These are phyloP conservation scores for Globisporangium nodosum DNA, from an alignment of 352 stramenopile genomes.

Conservation along the genomic window DNA sequence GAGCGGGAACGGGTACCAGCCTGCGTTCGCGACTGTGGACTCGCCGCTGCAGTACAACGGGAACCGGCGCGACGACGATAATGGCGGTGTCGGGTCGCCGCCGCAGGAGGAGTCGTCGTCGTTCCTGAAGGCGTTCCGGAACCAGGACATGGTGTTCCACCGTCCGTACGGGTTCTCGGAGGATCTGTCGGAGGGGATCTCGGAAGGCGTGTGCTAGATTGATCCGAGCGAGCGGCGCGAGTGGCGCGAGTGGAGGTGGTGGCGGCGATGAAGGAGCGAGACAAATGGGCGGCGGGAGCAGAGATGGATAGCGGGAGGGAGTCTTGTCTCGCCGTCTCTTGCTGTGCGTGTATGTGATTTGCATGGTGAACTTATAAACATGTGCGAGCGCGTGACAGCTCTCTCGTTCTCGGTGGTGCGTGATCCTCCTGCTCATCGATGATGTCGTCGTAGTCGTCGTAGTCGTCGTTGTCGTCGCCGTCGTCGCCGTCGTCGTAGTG, in stretches of 20 bases:
- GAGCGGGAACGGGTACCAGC: slow-evolving; percentile 28
- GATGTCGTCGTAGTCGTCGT: too few relatives aligned
- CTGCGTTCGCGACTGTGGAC: slow-evolving; percentile 36
- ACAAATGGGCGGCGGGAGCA: background rate
- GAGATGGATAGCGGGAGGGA: background rate
- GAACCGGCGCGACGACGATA: slow-evolving; percentile 13
- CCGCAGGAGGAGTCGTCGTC: slow-evolving; percentile 29
- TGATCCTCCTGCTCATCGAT: too few relatives aligned
- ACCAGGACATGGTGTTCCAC: slow-evolving; percentile 57
- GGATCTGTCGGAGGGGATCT: slow-evolving; percentile 67
- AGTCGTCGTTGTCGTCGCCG: too few relatives aligned
- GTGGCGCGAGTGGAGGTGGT: background rate
- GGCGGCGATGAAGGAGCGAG: background rate
- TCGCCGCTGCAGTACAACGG: slow-evolving; percentile 38
- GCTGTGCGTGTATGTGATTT: background rate
- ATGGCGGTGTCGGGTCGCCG: background rate
- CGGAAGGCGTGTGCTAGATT: slow-evolving; percentile 72
- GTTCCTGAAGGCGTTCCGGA: slow-evolving; percentile 66
- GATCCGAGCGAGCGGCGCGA: background rate
- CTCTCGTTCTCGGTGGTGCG: background rate
- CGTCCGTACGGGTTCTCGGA: slow-evolving; percentile 65
- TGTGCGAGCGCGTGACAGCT: background rate
- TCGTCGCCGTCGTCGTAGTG: too few relatives aligned
- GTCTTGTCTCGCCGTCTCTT: background rate
- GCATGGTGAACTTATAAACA: slow-evolving; percentile 1